Base-by-base conservation (phyloP, 805 yeast species). In the Cephaloascus fragrans region DNA sequence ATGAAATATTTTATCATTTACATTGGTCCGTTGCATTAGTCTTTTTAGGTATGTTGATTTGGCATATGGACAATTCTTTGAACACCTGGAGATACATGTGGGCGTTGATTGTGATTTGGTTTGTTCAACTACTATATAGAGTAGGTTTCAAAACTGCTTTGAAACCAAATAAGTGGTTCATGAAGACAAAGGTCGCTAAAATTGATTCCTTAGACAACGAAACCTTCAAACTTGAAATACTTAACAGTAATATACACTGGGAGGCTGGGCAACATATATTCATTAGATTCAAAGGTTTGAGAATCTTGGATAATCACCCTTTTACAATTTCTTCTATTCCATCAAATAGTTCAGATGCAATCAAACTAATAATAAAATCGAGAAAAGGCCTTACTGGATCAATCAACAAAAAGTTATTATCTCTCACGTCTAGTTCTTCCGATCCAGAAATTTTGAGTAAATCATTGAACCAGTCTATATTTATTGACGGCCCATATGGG, bases 401-500 rank as follows among this genome's bases (percentile, higher is more conserved):
- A 10, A 43, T 74, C 3, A 51, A 51, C 36, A 38, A 51, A 10
- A 53, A 53, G 39, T 45, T 64, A 38, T 16, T 14, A 6, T 14
- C 15, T 9, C 5, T 16, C 8, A 8, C 33, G 8, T 9, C 8
- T 14, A 31, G n/a, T 31, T 26, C 29, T 26, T 26, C 29, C 12
- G 28, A 23, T 23, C 28, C 28, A 36, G 33, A n/a, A n/a, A 31
- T n/a, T n/a, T 9, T 31, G 15, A 31, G 8, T 16, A 5, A 9
- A 31, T 16, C 8, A 8, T 8, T 33, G 8, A 33, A 9, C 23
- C 54, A 55, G 37, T 56, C 55, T 26, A 69, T 71, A 1, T 65
- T 44, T 41, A 49, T 72, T 16, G 81, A 75, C 47, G 82, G 82
- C 1, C 78, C 82, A 3, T 75, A 73, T 42, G 80, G 82, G 15